Conservation (phyloP, 164 flowering plant genomes). For the Vitis vinifera region ASM3070453v1 NC_081822.1:9977001-9977500, state of each 20-base stretch:
- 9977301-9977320: conserved; percentile 77
- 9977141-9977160: conserved; percentile 88
- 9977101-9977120: conserved; percentile 93
- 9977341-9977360: conserved; percentile 95
- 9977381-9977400: conserved; percentile 97
- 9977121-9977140: conserved; percentile 65
- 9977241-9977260: conserved; percentile 97
- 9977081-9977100: conserved; percentile 96
- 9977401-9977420: conserved; percentile 86
- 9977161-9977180: conserved; percentile 87
- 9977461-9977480: conserved; percentile 90
- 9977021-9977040: conserved; percentile 89
- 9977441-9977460: conserved; percentile 72
- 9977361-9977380: conserved; percentile 94
- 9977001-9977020: conserved; percentile 77
- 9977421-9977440: conserved; percentile 90
- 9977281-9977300: conserved; percentile 96
- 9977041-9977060: conserved; percentile 93
- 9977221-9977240: conserved; percentile 87
- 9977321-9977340: conserved; percentile 91
- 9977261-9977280: conserved; percentile 97
- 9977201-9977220: conserved; percentile 87
- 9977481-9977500: conserved; percentile 98
- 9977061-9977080: conserved; percentile 96
- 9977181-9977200: conserved; percentile 95